Evolutionary conservation across 768 basidiomycete genomes (phyloP).

Genomic region (Russula abietina): DNA sequence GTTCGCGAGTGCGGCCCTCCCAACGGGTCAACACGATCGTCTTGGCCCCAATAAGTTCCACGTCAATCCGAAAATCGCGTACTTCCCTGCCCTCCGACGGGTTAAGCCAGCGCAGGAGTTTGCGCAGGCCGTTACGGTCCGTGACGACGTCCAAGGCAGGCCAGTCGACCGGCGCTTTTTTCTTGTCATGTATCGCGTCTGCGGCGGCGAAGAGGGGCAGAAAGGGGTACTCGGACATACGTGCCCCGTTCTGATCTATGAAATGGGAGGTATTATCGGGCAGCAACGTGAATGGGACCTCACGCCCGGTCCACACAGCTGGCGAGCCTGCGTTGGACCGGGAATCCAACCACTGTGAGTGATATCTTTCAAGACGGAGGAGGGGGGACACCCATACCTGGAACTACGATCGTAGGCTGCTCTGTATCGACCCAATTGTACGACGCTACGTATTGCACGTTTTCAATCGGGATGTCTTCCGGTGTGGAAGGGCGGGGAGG

Average conservation of each 20-base stretch:
- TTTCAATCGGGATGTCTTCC: conserved; percentile 12
- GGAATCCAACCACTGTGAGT: background rate
- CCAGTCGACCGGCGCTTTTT: conserved; percentile 33
- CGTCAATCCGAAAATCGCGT: conserved; percentile 63
- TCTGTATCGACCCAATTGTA: conserved; percentile 30
- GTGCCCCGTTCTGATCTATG: conserved; percentile 54
- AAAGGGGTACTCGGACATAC: conserved; percentile 36
- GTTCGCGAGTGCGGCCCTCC: conserved; percentile 40
- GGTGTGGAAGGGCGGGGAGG: background rate
- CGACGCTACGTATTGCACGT: conserved; percentile 30
- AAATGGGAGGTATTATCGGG: conserved; percentile 46
- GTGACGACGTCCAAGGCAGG: conserved; percentile 43
- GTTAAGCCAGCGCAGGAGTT: conserved; percentile 52
- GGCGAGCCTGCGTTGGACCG: conserved; percentile 44
- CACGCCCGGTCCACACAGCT: conserved; percentile 46
- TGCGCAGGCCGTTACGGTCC: conserved; percentile 61
- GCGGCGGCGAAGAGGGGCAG: conserved; percentile 58
- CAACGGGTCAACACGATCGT: conserved; percentile 57
- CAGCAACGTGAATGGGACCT: conserved; percentile 47
- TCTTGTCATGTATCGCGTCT: conserved; percentile 34
- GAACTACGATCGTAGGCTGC: conserved; percentile 31
- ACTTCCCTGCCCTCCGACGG: conserved; percentile 27
- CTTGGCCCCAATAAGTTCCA: conserved; percentile 51
- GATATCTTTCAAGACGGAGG: background rate
- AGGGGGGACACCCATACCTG: conserved; percentile 24